Conservation (phyloP, 208 protist species). For the Wallacemonas rigidus region DNA sequence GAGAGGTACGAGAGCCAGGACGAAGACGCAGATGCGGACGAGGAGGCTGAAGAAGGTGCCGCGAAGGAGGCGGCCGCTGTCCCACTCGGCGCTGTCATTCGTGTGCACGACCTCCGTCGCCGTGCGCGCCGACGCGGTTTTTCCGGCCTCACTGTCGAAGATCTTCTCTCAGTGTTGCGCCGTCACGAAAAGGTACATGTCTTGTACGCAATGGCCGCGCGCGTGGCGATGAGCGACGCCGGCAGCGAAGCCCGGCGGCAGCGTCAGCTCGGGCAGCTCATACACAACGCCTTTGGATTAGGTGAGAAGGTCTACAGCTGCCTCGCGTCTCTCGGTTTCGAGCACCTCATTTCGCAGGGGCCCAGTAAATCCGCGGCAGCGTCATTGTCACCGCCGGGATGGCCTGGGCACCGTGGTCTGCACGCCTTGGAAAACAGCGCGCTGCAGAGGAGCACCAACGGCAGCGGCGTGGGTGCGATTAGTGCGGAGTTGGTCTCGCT, state of each 20-base stretch:
- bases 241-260: slow-evolving; percentile 2
- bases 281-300: slow-evolving; percentile 47
- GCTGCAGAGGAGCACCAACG: neutral
- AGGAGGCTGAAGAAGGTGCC: neutral
- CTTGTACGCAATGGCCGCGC: neutral
- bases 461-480: too few species aligned
- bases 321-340: slow-evolving; percentile 52
- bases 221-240: slow-evolving; percentile 4
- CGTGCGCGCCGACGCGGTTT: neutral
- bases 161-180: neutral
- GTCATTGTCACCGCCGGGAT: neutral
- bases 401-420: neutral
- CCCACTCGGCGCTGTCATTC: neutral
- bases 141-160: neutral
- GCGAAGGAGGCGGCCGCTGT: neutral
- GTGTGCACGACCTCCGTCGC: neutral
- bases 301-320: slow-evolving; percentile 71
- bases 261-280: neutral
- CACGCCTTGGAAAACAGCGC: neutral
- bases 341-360: slow-evolving; percentile 23
- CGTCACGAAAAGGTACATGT: neutral
- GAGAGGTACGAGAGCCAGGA: neutral
- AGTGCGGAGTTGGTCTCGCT: slow-evolving; percentile 26
- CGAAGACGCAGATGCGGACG: neutral
- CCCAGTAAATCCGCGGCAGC: slow-evolving; percentile 10